Base-by-base conservation (phyloP, 2,329 filamentous ascomycete species). In the Trichophyton benhamiae region DNA sequence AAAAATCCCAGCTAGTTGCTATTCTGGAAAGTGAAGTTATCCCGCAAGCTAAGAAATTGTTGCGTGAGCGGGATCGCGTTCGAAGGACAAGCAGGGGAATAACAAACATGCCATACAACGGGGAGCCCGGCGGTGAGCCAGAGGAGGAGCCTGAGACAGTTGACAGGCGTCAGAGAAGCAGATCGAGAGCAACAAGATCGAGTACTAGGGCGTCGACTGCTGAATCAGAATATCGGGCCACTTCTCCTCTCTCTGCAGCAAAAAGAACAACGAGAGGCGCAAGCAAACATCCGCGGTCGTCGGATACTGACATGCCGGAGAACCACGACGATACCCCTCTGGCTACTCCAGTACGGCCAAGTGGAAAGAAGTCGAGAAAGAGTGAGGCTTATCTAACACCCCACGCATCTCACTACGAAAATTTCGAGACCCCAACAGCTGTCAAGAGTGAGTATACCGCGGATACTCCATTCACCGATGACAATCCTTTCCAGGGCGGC, bases 401-500 rank as follows among this genome's bases (percentile, higher is more conserved):
- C 59, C 58, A 63, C 66, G 57, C 65, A 57, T 58, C 65, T 42
- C 59, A 62, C 30, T 58, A 64, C 36, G 64, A 64, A 2, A 58
- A 60, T 5, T 13, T 30, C 2, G 70, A 75, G n/a, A 70, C 70
- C 9, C 70, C 74, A 3, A 70, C 75, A 5, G 71, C 67, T 17
- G 65, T 77, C 17, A 82, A 80, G 64, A 68, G 75, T 8, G 76
- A 79, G 49, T 72, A 69, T 6, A 71, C 69, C 44, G 79, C 81
- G 5, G 81, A 82, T 38, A 87, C 81, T 68, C 86, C 88, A 36
- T 97, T 97, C 73, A 90, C 87, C 1, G 82, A 86, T 67, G 90
- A 96, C 60, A 97, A 97, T 69, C 91, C 92, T 0, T 97, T 97
- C 71, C 92, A 97, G 72, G 89, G 88, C 70, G 87, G 90, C 46